Conservation (phyloP, 2,329 filamentous ascomycete species). For the Paraphoma sp. region DNA sequence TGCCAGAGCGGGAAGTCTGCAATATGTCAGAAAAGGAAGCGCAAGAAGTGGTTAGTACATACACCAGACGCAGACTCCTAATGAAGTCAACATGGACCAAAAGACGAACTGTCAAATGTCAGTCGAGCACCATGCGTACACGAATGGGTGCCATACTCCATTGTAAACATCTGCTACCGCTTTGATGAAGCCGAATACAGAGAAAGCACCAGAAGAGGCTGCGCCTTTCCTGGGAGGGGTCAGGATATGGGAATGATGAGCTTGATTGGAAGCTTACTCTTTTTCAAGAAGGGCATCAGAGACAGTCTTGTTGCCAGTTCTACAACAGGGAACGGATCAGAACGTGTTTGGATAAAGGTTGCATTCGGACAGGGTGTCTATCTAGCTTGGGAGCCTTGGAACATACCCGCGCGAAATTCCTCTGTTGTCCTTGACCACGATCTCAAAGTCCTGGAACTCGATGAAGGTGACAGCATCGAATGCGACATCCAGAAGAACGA, state of each 20-base stretch:
- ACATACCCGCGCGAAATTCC: constrained; percentile 98
- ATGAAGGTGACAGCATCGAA: constrained; percentile 95
- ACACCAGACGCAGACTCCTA: constrained; percentile 94
- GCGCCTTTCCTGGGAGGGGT: constrained; percentile 70
- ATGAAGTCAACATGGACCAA: constrained; percentile 91
- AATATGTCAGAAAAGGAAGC: constrained; percentile 17
- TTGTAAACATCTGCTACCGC: constrained; percentile 89
- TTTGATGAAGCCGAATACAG: constrained; percentile 76
- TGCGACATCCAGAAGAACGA: constrained; percentile 92
- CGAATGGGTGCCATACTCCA: constrained; percentile 66
- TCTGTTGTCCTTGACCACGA: constrained; percentile 87
- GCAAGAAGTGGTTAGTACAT: constrained; percentile 52
- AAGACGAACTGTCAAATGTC: constrained; percentile 76
- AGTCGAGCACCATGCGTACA: not conserved
- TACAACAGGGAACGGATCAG: constrained; percentile 42
- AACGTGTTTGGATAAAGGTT: constrained; percentile 41
- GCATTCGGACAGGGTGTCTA: constrained; percentile 51
- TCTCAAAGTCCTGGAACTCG: constrained; percentile 88
- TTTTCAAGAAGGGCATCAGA: constrained; percentile 67
- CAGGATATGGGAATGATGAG: constrained; percentile 16
- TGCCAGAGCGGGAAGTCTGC: constrained; percentile 95
- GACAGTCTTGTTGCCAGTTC: constrained; percentile 56
- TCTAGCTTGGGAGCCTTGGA: constrained; percentile 89
- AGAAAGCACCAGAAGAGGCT: constrained; percentile 74
- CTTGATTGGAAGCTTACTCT: constrained; percentile 64